Evolutionary conservation across 2,329 filamentous ascomycete genomes (phyloP).

Genomic region (Truncatella angustata): DNA sequence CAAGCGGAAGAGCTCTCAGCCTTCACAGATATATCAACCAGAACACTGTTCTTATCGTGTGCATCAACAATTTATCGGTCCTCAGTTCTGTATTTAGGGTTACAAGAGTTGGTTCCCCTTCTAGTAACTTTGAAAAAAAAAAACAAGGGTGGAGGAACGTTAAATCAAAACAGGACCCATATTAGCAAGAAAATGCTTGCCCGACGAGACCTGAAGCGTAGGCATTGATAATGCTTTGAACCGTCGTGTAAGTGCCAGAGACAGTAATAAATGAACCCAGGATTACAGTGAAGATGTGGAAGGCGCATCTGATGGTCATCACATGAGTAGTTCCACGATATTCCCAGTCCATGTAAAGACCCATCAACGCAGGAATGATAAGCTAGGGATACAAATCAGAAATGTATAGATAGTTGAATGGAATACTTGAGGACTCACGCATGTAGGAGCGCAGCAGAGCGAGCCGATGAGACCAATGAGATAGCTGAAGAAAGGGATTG

Average conservation of each 20-base stretch:
- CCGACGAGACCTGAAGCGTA: conserved; percentile 20
- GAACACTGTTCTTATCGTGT: too few relatives aligned
- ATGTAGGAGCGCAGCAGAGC: conserved; percentile 26
- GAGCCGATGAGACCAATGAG: conserved; percentile 23
- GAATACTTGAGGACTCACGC: conserved; percentile 15
- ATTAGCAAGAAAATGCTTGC: conserved; percentile 20
- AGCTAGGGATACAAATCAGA: conserved; percentile 10
- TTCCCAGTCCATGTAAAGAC: conserved; percentile 17
- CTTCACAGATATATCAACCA: too few relatives aligned
- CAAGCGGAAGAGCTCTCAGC: too few relatives aligned
- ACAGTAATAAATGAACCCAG: conserved; percentile 22
- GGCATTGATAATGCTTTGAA: conserved; percentile 25
- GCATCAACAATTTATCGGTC: too few relatives aligned
- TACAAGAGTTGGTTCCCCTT: too few relatives aligned
- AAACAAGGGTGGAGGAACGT: too few relatives aligned
- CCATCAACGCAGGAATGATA: conserved; percentile 23
- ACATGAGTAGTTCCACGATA: conserved; percentile 10
- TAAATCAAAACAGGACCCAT: too few relatives aligned
- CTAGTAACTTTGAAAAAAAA: too few relatives aligned
- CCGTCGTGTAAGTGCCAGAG: conserved; percentile 23
- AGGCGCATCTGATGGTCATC: conserved; percentile 6
- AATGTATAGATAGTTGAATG: background rate
- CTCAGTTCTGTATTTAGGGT: too few relatives aligned
- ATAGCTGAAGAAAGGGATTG: conserved; percentile 25
- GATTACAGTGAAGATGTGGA: conserved; percentile 19